Evolutionary conservation across 2,329 filamentous ascomycete genomes (phyloP), one percentile per base, ranked within the genome.

Genomic region (Leptosphaerulina australis): DNA sequence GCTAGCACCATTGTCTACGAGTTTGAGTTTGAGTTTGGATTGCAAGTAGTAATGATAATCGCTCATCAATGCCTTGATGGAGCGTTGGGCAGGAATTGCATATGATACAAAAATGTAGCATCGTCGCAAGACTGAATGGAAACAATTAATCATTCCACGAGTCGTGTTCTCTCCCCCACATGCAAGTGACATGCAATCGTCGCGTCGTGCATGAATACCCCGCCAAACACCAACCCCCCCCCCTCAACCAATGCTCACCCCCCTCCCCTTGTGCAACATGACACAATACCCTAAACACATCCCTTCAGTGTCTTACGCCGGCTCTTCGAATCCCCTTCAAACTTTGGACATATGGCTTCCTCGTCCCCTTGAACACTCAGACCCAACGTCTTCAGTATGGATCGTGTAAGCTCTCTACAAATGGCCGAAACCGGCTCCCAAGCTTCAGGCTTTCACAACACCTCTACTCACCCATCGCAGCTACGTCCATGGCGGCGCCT

Each of bases 401-500:
- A 52, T 76, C 18, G 47, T 76, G 68, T 71, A 63, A 54, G 62
- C 57, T 20, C 33, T 25, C 29, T 29, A n/a, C n/a, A n/a, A n/a
- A n/a, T n/a, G n/a, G n/a, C 33, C 18, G 20, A 36, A 47, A 25
- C 36, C 35, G 14, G 33, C 38, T 47, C 33, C n/a, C 40, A 21
- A 21, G 17, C 12, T 15, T 14, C 25, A 14, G n/a, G n/a, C 43
- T 14, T 14, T 14, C 17, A n/a, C 28, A 26, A n/a, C 18, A 10
- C n/a, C 14, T 4, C 5, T 20, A 24, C 31, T 34, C 17, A 44
- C n/a, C 25, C 34, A 8, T 31, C 17, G 21, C 34, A 71, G 74
- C 55, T 80, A 76, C 64, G 63, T 80, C 59, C 78, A 80, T 63
- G 78, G 78, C 64, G 78, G 78, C 55, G 77, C 77, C 48, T 80